Evolutionary conservation across 2,329 filamentous ascomycete genomes (phyloP), one percentile per base, ranked within the genome.

Genomic region (Ilyonectria robusta): DNA sequence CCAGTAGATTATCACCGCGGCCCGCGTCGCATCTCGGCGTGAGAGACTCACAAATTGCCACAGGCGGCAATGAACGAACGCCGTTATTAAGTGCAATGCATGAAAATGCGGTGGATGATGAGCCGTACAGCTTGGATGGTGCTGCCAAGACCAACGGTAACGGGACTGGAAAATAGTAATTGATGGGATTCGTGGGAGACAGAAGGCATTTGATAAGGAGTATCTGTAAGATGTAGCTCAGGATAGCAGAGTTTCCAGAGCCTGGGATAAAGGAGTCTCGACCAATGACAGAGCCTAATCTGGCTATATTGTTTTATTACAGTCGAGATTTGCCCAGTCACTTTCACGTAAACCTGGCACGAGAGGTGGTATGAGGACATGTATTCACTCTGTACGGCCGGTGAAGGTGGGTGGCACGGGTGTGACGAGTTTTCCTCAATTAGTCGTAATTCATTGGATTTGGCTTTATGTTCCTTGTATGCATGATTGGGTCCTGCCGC

Each of bases 71-170:
- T 35, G 80, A 80, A 66, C 73, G 70, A 35, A 81, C 76, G 17
- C 78, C 78, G 2, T 65, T 80, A 47, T 67, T 81, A 55, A 66
- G 69, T 5, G 72, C 70, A 4, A 68, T 75, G 8, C 59, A 72
- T 37, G 69, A 72, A 15, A 68, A 76, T n/a, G 72, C 44, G 11
- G 56, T 60, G 8, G 73, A 70, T 4, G 69, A 68, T 11, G 42
- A 50, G 17, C 23, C 70, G 31, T 33, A 74, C 21, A 54, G 47
- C 62, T 15, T 46, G 10, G 51, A 66, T 4, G 57, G 69, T 19
- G 58, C 47, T 6, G 60, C 29, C 2, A 73, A 75, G 56, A 53
- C 59, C 2, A 78, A 78, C 53, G 77, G 76, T 13, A 75, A 71
- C 47, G 68, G 69, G 46, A 67, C 65, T 47, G 62, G 40, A 29